Evolutionary conservation across 1,284 basidiomycete species (phyloP).

Genomic region (Amylostereum areolatum): DNA sequence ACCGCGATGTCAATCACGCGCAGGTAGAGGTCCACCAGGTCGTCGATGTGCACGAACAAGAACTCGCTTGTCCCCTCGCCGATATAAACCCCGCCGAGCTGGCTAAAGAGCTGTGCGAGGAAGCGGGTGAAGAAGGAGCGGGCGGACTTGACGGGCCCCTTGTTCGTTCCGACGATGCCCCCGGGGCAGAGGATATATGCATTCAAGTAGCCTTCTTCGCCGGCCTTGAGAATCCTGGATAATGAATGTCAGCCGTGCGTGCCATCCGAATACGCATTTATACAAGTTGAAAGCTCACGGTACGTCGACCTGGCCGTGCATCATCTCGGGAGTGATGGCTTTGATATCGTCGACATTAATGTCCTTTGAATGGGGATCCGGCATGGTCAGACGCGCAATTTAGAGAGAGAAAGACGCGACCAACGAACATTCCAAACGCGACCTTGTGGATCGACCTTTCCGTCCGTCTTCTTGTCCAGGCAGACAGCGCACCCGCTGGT

Average conservation of each 20-base stretch:
- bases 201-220: constrained; percentile 13
- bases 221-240: constrained; percentile 14
- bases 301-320: constrained; percentile 6
- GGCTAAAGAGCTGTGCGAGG: neutral
- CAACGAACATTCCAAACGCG: neutral
- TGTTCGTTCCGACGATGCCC: constrained; percentile 12
- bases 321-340: neutral
- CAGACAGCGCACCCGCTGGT: constrained; percentile 7
- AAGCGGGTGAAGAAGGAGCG: constrained; percentile 2
- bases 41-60: constrained; percentile 14
- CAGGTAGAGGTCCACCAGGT: constrained; percentile 14
- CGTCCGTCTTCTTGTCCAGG: no score
- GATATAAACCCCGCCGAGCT: constrained; percentile 6
- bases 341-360: constrained; percentile 5
- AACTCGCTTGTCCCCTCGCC: constrained; percentile 16
- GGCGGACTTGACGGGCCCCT: constrained; percentile 10
- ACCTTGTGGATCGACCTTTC: neutral
- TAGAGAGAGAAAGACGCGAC: no score
- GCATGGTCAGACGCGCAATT: no score
- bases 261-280: neutral
- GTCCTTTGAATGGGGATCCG: neutral
- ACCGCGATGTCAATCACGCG: constrained; percentile 12
- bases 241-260: constrained; percentile 1
- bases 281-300: neutral
- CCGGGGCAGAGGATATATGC: constrained; percentile 4